Percentiles rank a stretch among this genome's conserved stretches.
Evolutionary conservation across 1,284 basidiomycete species (phyloP).

Genomic region (Meira miltonrushii): DNA sequence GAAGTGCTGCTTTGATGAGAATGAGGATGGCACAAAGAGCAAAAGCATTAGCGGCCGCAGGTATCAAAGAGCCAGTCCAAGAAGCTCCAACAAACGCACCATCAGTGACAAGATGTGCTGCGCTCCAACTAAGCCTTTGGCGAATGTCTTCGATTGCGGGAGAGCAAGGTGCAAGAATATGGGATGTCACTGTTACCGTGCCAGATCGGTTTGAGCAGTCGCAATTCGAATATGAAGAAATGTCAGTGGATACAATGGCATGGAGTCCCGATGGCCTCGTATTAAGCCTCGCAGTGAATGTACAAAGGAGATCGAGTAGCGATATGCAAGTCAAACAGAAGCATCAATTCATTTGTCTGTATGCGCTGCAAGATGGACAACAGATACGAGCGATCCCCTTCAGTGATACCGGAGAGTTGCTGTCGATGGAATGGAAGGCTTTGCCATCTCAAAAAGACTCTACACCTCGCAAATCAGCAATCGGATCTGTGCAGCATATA

Average conservation of each 20-base stretch:
- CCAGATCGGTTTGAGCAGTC: neutral
- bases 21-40: conserved; percentile 4
- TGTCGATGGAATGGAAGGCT: neutral
- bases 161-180: conserved; percentile 3
- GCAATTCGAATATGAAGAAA: neutral
- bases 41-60: neutral
- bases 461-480: neutral
- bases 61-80: no score
- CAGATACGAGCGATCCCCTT: neutral
- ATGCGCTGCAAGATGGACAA: conserved; percentile 1
- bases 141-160: conserved; percentile 9
- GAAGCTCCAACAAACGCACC: neutral
- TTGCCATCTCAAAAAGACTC: neutral
- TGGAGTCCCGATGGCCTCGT: neutral
- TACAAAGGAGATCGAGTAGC: neutral
- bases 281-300: neutral
- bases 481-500: neutral
- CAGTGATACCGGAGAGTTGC: neutral
- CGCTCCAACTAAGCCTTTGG: conserved; percentile 2
- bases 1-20: conserved; percentile 3
- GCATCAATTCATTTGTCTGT: neutral
- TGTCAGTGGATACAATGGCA: neutral
- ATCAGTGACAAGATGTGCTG: neutral
- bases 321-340: neutral
- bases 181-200: neutral